phyloP scores from a whole-genome alignment of 345 rosid species.

The Syzygium grande region DNA sequence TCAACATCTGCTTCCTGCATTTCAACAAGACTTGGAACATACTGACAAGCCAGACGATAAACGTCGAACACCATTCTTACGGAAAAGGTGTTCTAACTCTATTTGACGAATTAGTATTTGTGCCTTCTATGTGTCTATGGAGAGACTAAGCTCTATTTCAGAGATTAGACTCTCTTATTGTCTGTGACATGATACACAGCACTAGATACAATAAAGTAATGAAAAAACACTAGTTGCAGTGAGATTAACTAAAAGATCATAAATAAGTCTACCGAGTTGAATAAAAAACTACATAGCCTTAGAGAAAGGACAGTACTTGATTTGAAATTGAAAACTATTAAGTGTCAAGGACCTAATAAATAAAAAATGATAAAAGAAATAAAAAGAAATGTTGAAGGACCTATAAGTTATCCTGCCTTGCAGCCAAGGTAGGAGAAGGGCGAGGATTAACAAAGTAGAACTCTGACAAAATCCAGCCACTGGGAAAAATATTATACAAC shows the following conservation, averaged over 20 bases:
- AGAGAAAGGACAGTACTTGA: not conserved
- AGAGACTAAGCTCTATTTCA: not conserved
- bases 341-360: not conserved
- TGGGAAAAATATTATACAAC: not conserved
- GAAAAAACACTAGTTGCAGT: not conserved
- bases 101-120: not conserved
- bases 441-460: not conserved
- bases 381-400: not conserved
- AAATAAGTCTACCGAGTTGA: not conserved
- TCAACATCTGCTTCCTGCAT: not conserved
- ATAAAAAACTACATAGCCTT: not conserved
- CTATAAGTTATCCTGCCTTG: not conserved
- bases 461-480: not conserved
- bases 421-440: not conserved
- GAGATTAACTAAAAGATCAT: not conserved
- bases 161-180: not conserved
- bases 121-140: not conserved
- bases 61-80: not conserved
- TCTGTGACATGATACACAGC: not conserved
- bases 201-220: not conserved
- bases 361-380: not conserved
- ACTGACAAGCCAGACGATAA: not conserved
- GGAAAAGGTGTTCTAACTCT: not conserved
- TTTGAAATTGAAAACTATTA: not conserved
- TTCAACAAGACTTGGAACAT: not conserved